Percentiles rank a stretch among this genome's conserved stretches.
Conservation (phyloP, 768 basidiomycete species). For the Suillus placidus region DNA sequence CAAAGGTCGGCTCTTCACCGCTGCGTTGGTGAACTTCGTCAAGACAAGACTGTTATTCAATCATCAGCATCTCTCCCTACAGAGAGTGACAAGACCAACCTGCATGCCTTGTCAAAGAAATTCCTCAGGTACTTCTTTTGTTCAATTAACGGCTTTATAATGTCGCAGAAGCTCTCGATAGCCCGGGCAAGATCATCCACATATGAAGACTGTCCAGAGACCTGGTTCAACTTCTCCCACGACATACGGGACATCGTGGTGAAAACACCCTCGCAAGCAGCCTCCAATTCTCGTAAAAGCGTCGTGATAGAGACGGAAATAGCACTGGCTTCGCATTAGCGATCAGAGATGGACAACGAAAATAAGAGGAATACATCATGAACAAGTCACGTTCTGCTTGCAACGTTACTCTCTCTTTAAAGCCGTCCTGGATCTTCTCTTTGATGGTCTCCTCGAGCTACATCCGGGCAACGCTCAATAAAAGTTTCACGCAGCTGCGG, state of each 20-base stretch:
- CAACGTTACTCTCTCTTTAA: conserved; percentile 77
- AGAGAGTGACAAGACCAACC: conserved; percentile 48
- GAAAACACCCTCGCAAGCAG: conserved; percentile 79
- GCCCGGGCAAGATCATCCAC: conserved; percentile 74
- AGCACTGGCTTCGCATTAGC: conserved; percentile 49
- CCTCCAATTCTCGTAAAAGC: conserved; percentile 84
- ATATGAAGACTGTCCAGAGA: conserved; percentile 85
- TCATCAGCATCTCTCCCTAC: neutral
- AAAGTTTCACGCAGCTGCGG: conserved; percentile 3
- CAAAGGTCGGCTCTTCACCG: conserved; percentile 89
- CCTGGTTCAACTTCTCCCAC: conserved; percentile 81
- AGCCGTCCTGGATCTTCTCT: conserved; percentile 75
- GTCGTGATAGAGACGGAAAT: conserved; percentile 82
- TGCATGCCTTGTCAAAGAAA: conserved; percentile 90
- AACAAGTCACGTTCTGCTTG: conserved; percentile 89
- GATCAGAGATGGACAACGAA: neutral
- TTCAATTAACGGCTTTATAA: conserved; percentile 80
- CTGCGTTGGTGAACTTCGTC: conserved; percentile 83
- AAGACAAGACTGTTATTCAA: conserved; percentile 64
- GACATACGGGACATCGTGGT: conserved; percentile 73
- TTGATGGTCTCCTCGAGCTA: conserved; percentile 93
- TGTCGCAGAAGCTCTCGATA: conserved; percentile 75
- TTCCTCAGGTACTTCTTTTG: conserved; percentile 95
- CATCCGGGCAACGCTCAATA: neutral
- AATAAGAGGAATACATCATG: conserved; percentile 60